A percentile compares a stretch with the other conserved stretches of the same genome.
These are phyloP conservation scores for Exophiala calicioides DNA, from an alignment of 2,329 filamentous ascomycete species.

Conservation along the genomic window DNA sequence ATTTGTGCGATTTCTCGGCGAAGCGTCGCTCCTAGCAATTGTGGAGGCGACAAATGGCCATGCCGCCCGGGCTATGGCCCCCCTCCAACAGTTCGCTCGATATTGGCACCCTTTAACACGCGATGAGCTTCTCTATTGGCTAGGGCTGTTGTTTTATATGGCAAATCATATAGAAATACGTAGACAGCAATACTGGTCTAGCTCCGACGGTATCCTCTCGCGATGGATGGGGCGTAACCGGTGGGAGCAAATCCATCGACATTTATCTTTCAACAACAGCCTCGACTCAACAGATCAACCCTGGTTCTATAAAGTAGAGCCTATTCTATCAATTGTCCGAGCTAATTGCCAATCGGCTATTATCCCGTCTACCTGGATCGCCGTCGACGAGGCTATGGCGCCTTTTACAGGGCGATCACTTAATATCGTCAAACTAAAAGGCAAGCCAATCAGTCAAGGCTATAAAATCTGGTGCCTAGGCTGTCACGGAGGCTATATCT, in stretches of 20 bases:
- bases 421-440: too few species aligned
- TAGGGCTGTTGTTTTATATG: constrained; percentile 4
- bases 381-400: constrained; percentile 1
- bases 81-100: background rate
- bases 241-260: constrained; percentile 11
- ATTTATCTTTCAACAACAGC: constrained; percentile 1
- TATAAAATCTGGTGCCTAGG: constrained; percentile 1
- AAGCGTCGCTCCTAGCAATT: background rate
- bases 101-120: background rate
- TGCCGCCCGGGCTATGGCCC: background rate
- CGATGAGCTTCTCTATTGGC: constrained; percentile 1
- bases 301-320: background rate
- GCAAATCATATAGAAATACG: constrained; percentile 3
- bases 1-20: constrained; percentile 2
- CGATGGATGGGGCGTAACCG: background rate
- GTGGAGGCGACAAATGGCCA: constrained; percentile 1
- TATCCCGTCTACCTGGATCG: background rate
- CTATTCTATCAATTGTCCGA: too few species aligned
- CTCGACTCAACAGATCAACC: background rate
- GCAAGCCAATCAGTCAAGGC: too few species aligned
- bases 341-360: background rate
- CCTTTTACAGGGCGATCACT: background rate
- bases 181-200: background rate
- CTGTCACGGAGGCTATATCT: background rate
- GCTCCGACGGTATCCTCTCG: too few species aligned